phyloP scores from a whole-genome alignment of 1,284 basidiomycete species.

The Clitocybe nebularis region DNA sequence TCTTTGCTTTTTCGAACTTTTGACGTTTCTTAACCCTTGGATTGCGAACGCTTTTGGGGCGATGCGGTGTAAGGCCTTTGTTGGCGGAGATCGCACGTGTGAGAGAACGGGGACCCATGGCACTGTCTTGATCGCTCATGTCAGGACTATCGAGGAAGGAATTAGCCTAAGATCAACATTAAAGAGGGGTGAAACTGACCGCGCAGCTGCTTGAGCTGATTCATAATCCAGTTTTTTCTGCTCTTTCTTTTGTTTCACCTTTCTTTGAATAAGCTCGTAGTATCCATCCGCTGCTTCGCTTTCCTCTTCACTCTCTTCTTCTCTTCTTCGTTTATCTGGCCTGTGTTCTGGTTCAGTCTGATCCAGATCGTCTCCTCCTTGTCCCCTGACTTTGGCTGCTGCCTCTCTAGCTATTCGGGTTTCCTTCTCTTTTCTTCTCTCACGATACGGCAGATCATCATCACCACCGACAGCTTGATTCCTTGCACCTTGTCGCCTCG shows the following conservation, averaged over 20 bases:
- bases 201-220: constrained; percentile 51
- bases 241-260: constrained; percentile 68
- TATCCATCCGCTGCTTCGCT: constrained; percentile 63
- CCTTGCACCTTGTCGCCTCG: constrained; percentile 68
- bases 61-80: constrained; percentile 86
- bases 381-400: constrained; percentile 39
- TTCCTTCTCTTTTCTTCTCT: constrained; percentile 60
- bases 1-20: constrained; percentile 91
- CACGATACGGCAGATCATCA: constrained; percentile 84
- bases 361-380: constrained; percentile 66
- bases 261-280: constrained; percentile 82
- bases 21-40: constrained; percentile 94
- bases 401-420: constrained; percentile 47
- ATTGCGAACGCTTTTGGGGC: constrained; percentile 86
- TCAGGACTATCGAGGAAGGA: constrained; percentile 39
- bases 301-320: constrained; percentile 40
- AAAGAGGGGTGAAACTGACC: constrained; percentile 43
- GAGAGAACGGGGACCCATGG: constrained; percentile 76
- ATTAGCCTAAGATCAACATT: constrained; percentile 3
- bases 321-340: constrained; percentile 37
- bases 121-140: constrained; percentile 41
- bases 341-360: constrained; percentile 47
- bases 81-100: constrained; percentile 90
- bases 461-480: constrained; percentile 70
- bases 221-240: constrained; percentile 83